Percentiles rank a stretch among this genome's conserved stretches.
phyloP scores from a whole-genome alignment of 2,329 filamentous ascomycete species.

The Fusarium oligoseptatum region DNA sequence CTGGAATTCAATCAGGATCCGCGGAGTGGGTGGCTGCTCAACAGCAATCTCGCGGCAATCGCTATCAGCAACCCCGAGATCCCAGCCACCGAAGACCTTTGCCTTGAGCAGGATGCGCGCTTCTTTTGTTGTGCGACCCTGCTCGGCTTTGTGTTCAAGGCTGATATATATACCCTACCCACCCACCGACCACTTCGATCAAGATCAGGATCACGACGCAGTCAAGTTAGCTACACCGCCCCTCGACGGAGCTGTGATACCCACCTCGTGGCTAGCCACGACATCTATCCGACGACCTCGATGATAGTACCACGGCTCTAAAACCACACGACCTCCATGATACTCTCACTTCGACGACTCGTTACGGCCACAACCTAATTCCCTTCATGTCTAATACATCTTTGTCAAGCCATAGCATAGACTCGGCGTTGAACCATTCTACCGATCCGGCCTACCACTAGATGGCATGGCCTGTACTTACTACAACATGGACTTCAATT shows the following conservation, averaged over 20 bases:
- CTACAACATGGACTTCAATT: conserved; percentile 43
- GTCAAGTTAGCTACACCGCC: conserved; percentile 4
- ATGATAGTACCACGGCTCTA: conserved; percentile 43
- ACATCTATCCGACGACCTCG: conserved; percentile 39
- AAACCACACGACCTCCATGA: conserved; percentile 37
- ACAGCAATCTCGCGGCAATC: conserved; percentile 56
- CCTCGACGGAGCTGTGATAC: conserved; percentile 13
- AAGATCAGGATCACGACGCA: conserved; percentile 7
- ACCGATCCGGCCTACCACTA: conserved; percentile 33
- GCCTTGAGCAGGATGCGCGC: conserved; percentile 47
- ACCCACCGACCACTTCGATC: conserved; percentile 9
- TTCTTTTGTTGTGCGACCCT: conserved; percentile 31
- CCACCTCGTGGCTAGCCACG: conserved; percentile 33
- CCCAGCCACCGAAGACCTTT: conserved; percentile 57
- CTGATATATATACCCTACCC: conserved; percentile 9
- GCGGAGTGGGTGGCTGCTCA: conserved; percentile 65
- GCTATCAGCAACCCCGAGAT: conserved; percentile 61
- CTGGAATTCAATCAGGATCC: conserved; percentile 64
- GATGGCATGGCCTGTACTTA: conserved; percentile 45
- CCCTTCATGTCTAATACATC: conserved; percentile 47
- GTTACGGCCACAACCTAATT: conserved; percentile 40
- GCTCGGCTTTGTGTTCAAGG: conserved; percentile 9
- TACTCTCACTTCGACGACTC: conserved; percentile 46
- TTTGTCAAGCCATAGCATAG: conserved; percentile 50
- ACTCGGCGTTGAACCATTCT: conserved; percentile 49